phyloP scores from a whole-genome alignment of 495 filamentous ascomycete species.

The Talaromyces trachyspermus region DNA sequence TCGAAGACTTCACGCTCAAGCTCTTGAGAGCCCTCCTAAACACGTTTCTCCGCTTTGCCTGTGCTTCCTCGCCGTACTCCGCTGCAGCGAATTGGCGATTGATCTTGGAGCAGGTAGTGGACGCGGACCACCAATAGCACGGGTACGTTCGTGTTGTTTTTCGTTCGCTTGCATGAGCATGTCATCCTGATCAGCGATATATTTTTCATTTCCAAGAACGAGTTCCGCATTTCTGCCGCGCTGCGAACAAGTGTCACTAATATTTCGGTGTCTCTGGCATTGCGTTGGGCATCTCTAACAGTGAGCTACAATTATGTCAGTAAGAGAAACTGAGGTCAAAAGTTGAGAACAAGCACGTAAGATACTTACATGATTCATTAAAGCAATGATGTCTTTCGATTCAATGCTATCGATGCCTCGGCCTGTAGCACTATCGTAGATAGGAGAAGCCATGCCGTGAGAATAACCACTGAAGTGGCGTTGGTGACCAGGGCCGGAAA shows the following conservation, averaged over 20 bases:
- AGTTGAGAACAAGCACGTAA: not conserved
- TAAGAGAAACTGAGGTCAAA: slow-evolving; percentile 5
- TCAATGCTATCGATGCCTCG: slow-evolving; percentile 87
- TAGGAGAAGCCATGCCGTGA: slow-evolving; percentile 64
- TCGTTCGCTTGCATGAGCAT: slow-evolving; percentile 76
- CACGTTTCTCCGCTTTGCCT: slow-evolving; percentile 76
- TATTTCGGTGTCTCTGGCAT: slow-evolving; percentile 94
- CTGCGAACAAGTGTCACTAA: slow-evolving; percentile 88
- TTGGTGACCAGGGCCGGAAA: slow-evolving; percentile 49
- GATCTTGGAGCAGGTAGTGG: slow-evolving; percentile 60
- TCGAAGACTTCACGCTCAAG: slow-evolving; percentile 74
- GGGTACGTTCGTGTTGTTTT: slow-evolving; percentile 76
- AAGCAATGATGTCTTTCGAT: slow-evolving; percentile 91
- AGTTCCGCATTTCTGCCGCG: slow-evolving; percentile 94
- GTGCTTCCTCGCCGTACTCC: slow-evolving; percentile 67
- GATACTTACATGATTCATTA: slow-evolving; percentile 89
- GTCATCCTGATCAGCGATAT: slow-evolving; percentile 79
- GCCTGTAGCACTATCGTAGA: slow-evolving; percentile 89
- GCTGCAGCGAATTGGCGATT: slow-evolving; percentile 44
- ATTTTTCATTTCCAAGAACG: slow-evolving; percentile 94
- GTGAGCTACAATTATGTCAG: slow-evolving; percentile 59
- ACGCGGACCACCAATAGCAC: slow-evolving; percentile 77
- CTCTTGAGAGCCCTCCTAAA: slow-evolving; percentile 89
- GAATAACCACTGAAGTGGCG: slow-evolving; percentile 83
- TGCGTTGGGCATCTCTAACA: slow-evolving; percentile 93